Evolutionary conservation across 495 filamentous ascomycete genomes (phyloP).

Genomic region (Penicillium bovifimosum): DNA sequence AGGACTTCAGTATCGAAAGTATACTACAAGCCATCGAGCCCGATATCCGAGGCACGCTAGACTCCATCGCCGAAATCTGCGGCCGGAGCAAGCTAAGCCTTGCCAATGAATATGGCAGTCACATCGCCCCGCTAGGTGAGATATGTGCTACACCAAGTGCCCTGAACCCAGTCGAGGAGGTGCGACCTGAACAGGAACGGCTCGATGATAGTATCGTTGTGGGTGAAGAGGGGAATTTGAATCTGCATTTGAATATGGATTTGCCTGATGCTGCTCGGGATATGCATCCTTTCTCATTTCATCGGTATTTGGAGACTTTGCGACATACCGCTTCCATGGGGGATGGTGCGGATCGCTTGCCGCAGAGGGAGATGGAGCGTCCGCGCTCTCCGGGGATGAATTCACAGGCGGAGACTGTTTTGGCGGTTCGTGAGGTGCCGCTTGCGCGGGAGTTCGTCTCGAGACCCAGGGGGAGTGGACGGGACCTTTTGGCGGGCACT

Average conservation of each 20-base stretch:
- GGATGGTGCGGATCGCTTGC: background rate
- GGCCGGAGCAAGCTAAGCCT: conserved; percentile 56
- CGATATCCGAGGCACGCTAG: conserved; percentile 50
- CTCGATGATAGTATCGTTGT: conserved; percentile 31
- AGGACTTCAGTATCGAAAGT: conserved; percentile 55
- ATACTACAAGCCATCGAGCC: conserved; percentile 56
- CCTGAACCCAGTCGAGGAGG: conserved; percentile 40
- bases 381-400: conserved; percentile 8
- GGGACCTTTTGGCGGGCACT: conserved; percentile 26
- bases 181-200: conserved; percentile 30
- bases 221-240: conserved; percentile 30
- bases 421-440: conserved; percentile 6
- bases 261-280: conserved; percentile 20
- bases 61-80: conserved; percentile 61
- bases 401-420: background rate
- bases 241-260: background rate
- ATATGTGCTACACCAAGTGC: conserved; percentile 39
- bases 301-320: conserved; percentile 31
- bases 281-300: conserved; percentile 27
- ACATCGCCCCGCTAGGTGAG: conserved; percentile 57
- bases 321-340: conserved; percentile 18
- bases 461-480: conserved; percentile 24
- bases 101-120: conserved; percentile 59
- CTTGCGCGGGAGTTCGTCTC: conserved; percentile 31
- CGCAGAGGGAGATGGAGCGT: conserved; percentile 9